Evolutionary conservation across 2,329 filamentous ascomycete genomes (phyloP).

Genomic region (Ophiostoma angusticollis): DNA sequence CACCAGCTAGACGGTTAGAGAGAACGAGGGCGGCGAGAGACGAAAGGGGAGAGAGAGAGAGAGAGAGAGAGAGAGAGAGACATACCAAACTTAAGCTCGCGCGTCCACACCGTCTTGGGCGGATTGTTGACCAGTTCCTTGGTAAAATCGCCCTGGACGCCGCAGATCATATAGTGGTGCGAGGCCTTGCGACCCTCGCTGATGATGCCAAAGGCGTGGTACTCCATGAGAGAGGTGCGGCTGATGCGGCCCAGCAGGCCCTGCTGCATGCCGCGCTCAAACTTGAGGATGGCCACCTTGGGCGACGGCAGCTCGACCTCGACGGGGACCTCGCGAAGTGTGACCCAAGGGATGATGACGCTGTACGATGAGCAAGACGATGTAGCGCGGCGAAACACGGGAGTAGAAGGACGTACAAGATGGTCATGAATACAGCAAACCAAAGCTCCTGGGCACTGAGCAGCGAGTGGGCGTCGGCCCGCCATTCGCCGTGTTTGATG

Average conservation of each 20-base stretch:
- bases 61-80: too few species aligned
- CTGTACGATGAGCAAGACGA: slow-evolving; percentile 18
- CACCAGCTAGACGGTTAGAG: slow-evolving; percentile 22
- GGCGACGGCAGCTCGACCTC: slow-evolving; percentile 26
- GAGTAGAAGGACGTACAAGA: slow-evolving; percentile 28
- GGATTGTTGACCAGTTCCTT: slow-evolving; percentile 26
- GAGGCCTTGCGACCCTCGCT: slow-evolving; percentile 25
- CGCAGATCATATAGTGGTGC: slow-evolving; percentile 30
- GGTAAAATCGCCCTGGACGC: slow-evolving; percentile 30
- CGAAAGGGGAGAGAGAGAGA: too few species aligned
- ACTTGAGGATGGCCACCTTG: slow-evolving; percentile 27
- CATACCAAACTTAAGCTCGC: slow-evolving; percentile 30
- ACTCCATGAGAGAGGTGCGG: slow-evolving; percentile 30
- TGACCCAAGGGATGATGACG: slow-evolving; percentile 27
- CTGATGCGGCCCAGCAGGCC: slow-evolving; percentile 28
- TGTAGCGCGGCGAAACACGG: too few species aligned
- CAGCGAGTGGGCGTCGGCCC: slow-evolving; percentile 21
- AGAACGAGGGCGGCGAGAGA: too few species aligned
- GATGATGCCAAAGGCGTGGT: slow-evolving; percentile 30
- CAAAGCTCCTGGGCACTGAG: slow-evolving; percentile 27
- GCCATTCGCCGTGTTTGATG: slow-evolving; percentile 22
- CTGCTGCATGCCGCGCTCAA: slow-evolving; percentile 29
- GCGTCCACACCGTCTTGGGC: slow-evolving; percentile 27
- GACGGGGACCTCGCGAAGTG: slow-evolving; percentile 26
- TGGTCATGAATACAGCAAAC: slow-evolving; percentile 28